These are phyloP conservation scores for Penicillium simplicissimum DNA, from an alignment of 495 filamentous ascomycete genomes.

Conservation along the genomic window DNA sequence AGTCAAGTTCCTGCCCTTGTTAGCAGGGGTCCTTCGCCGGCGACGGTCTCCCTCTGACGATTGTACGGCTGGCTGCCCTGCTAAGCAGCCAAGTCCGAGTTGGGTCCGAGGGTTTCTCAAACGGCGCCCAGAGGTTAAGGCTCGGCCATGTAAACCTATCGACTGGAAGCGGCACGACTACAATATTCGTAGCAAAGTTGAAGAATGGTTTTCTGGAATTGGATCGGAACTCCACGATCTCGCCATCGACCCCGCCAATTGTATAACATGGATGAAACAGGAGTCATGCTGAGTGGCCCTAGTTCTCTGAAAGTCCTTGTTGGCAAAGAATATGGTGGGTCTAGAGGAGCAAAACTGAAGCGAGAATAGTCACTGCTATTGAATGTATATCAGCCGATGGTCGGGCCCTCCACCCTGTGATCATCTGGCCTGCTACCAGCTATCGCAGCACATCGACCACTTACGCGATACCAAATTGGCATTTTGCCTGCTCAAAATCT, in stretches of 20 bases:
- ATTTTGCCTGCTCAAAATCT: background rate
- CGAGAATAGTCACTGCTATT: background rate
- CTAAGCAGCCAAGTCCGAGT: no score
- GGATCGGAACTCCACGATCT: background rate
- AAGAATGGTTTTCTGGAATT: background rate
- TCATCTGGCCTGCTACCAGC: background rate
- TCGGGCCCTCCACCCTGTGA: background rate
- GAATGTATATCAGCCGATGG: background rate
- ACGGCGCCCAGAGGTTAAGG: no score
- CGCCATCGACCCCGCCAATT: background rate
- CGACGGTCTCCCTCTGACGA: no score
- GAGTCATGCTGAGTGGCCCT: no score
- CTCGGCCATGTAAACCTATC: background rate
- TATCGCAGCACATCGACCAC: background rate
- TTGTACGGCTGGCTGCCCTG: no score
- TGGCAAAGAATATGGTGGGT: background rate
- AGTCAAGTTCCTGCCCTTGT: no score
- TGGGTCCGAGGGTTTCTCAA: no score
- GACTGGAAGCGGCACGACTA: background rate
- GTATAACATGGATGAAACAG: no score
- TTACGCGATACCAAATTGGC: background rate
- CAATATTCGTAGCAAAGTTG: background rate
- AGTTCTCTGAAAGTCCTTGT: background rate
- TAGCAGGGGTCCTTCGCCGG: no score
- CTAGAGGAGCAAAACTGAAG: background rate